Base-by-base conservation (phyloP, 345 rosid species). In the Laguncularia racemosa region DNA sequence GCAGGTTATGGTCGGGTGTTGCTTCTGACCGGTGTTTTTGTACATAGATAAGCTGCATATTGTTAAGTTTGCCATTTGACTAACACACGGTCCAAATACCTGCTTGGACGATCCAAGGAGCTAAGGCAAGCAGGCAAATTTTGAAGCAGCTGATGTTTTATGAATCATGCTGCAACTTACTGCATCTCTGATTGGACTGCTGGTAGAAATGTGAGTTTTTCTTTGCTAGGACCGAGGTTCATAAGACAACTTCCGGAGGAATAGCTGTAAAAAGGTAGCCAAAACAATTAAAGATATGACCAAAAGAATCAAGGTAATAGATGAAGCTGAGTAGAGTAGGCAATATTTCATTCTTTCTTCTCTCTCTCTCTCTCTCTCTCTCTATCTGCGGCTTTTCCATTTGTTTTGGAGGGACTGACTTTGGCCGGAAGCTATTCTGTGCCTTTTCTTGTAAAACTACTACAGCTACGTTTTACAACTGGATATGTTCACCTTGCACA, bases 321-420 rank as follows among this genome's bases (percentile, higher is more conserved):
- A 21, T 52, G 44, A 57, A 52, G 48, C 54, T 58, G 59, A 47
- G 67, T 57, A 73, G 57, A 46, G 53, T 67, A 68, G 76, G 64
- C 56, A 67, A 67, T 59, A 65, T 55, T 67, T 75, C 48, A 70
- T 75, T 77, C 70, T 70, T 72, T 77, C 45, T 61, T 57, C 49
- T 17, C 40, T 33, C 11, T 64, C 50, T 62, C 50, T 56, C 50
- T 66, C 45, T 52, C 50, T 19, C 40, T 26, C 54, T 62, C 28
- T 23, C 28, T 6, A 23, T 23, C 9, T 33, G 40, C 40, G 9
- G 9, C 40, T 33, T 33, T 33, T 33, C 40, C 40, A 33, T 33
- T 33, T 33, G 40, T 33, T 33, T 33, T 4, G 40, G 40, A 33
- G 40, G 40, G 40, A 33, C 9, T 4, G 40, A 33, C 10, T 33